Conservation (phyloP, 352 stramenopile genomes). For the Phytophthora pisi region DNA sequence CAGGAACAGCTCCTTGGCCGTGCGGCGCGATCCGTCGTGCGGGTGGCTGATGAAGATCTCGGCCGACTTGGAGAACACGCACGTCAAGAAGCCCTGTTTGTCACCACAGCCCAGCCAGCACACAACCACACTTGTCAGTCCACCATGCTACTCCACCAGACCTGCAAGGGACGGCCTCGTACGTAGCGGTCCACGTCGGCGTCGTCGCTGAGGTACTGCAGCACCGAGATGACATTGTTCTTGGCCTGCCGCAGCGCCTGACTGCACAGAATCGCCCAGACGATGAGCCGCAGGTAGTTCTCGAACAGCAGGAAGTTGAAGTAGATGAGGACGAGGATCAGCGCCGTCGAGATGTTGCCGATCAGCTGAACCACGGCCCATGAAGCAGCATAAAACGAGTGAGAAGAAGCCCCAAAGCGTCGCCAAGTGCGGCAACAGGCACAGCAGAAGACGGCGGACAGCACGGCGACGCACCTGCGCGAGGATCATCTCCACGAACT, state of each 20-base stretch:
- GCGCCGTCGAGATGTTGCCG: conserved; percentile 86
- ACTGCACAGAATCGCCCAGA: conserved; percentile 88
- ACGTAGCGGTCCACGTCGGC: conserved; percentile 76
- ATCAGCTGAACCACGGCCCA: conserved; percentile 56
- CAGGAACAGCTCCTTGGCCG: conserved; percentile 84
- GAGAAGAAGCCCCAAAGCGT: neutral
- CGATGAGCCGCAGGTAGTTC: conserved; percentile 88
- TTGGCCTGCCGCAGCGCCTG: conserved; percentile 87
- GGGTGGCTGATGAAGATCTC: conserved; percentile 82
- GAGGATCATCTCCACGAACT: conserved; percentile 87
- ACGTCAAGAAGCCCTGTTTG: conserved; percentile 74
- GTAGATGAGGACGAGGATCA: conserved; percentile 88
- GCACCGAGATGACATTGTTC: conserved; percentile 82
- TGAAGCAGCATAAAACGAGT: neutral
- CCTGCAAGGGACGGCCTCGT: conserved; percentile 17
- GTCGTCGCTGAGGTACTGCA: conserved; percentile 87
- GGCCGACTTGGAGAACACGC: conserved; percentile 76
- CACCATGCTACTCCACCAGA: neutral
- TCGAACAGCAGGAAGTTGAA: conserved; percentile 92
- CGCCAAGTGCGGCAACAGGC: conserved; percentile 1
- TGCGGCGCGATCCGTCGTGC: conserved; percentile 62
- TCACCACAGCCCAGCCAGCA: neutral
- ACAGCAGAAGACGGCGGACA: neutral
- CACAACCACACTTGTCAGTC: conserved; percentile 15
- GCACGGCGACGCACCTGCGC: conserved; percentile 56